Conservation (phyloP, 495 filamentous ascomycete genomes). For the Penicillium manginii region DNA sequence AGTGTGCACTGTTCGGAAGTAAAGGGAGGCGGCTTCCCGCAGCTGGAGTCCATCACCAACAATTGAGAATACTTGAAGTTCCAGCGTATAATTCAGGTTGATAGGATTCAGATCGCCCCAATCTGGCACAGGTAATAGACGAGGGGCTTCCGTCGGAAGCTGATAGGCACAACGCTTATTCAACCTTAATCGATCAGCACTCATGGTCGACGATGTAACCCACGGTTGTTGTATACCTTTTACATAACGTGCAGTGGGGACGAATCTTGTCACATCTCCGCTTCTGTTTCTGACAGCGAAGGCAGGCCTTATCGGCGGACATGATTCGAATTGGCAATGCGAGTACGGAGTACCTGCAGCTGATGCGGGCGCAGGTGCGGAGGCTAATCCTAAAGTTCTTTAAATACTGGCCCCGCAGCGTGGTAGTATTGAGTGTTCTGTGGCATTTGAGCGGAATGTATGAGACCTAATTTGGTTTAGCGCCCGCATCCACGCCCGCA, state of each 20-base stretch:
- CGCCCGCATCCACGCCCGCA: background rate
- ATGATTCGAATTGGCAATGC: background rate
- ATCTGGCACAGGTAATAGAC: background rate
- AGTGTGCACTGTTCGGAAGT: background rate
- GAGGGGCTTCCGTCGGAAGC: background rate
- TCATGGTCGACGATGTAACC: background rate
- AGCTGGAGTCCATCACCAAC: background rate
- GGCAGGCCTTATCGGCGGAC: background rate
- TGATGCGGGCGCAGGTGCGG: background rate
- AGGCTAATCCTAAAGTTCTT: background rate
- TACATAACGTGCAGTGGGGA: background rate
- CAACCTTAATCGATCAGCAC: background rate
- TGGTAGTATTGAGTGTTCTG: background rate
- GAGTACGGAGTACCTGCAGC: background rate
- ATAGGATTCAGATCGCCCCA: background rate
- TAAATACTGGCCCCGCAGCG: background rate
- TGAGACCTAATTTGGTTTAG: background rate
- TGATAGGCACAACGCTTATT: background rate
- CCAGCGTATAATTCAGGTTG: background rate
- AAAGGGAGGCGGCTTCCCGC: background rate
- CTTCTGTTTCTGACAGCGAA: background rate
- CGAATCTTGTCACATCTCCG: background rate
- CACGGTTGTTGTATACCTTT: too few relatives aligned
- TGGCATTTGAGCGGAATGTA: background rate
- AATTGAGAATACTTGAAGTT: background rate